A percentile compares a stretch with the other conserved stretches of the same genome.
These are phyloP conservation scores for Phaffia australis DNA, from an alignment of 768 basidiomycete species.

Conservation along the genomic window DNA sequence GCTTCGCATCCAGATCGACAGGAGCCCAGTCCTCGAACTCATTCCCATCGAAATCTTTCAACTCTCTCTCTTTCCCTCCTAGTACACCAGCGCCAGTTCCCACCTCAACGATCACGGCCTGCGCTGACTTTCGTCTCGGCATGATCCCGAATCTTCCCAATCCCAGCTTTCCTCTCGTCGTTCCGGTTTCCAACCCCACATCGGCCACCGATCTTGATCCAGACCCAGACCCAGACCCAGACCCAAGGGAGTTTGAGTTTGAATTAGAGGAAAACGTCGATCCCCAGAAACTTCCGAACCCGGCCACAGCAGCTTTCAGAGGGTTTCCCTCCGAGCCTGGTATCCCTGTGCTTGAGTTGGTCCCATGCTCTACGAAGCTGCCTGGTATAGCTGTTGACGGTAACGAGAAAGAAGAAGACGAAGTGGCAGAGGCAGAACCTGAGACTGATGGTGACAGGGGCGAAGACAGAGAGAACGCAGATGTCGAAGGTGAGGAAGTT, in stretches of 20 bases:
- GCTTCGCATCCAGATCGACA: slow-evolving; percentile 20
- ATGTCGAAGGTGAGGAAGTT: not conserved
- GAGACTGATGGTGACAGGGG: not conserved
- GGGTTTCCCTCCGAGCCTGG: too few species aligned
- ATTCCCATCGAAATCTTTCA: not conserved
- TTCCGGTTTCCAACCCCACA: too few species aligned
- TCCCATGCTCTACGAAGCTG: not conserved
- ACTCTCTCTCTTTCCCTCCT: not conserved
- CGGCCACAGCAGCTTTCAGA: slow-evolving; percentile 1
- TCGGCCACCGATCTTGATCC: too few species aligned
- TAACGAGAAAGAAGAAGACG: slow-evolving; percentile 1
- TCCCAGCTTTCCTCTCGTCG: too few species aligned
- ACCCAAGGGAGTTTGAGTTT: too few species aligned
- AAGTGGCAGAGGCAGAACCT: not conserved
- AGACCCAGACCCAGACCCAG: too few species aligned
- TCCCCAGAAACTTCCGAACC: slow-evolving; percentile 14
- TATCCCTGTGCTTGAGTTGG: not conserved
- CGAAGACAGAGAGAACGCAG: not conserved
- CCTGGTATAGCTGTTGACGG: not conserved
- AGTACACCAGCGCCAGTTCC: not conserved
- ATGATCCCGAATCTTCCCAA: too few species aligned
- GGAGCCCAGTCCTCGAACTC: not conserved
- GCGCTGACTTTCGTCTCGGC: not conserved
- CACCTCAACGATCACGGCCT: not conserved
- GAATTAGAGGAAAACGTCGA: too few species aligned